Evolutionary conservation across 2,329 filamentous ascomycete genomes (phyloP), one percentile per base, ranked within the genome.

Genomic region (Ascochyta fabae): DNA sequence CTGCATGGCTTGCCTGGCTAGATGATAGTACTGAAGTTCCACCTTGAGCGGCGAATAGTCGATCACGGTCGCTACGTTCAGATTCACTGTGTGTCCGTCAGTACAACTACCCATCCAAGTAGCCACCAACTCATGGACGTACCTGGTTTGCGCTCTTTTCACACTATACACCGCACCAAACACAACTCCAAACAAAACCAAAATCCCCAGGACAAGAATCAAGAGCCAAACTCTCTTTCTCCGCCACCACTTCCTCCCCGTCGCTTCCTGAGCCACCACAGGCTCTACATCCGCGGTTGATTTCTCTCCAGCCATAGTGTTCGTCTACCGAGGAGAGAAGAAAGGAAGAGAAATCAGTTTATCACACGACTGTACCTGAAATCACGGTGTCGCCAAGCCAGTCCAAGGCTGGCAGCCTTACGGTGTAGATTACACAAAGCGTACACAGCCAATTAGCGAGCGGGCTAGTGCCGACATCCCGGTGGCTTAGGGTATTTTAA

Each of bases 121-220:
- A 36, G 3, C 4, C 12, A 4, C 29, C 13, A 16, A 6, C 8
- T 1, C 1, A 3, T n/a, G n/a, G 13, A 54, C 51, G 3, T 39
- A 54, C 51, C 44, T 19, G 6, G 26, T 13, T 3, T 22, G 15
- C 13, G 44, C 43, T 3, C 16, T 48, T n/a, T 23, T 38, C 31
- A 24, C 26, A 7, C 51, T 44, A 23, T 44, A 54, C 9, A 38
- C 51, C 13, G 51, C 44, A 4, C 51, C 51, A 29, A 54, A 42
- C 2, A 54, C 27, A 16, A 54, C 40, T 8, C 44, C 39, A n/a
- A 48, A 38, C 8, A 44, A 2, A 3, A 26, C 29, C 15, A 36
- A 36, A n/a, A 38, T 12, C 1, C 42, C 12, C 6, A 48, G 10
- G 1, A 53, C 5, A 5, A 46, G 31, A 9, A 9, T 24, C 4